These are phyloP conservation scores for Citrus reticulata DNA, from an alignment of 345 rosid genomes.

Conservation along the genomic window DNA sequence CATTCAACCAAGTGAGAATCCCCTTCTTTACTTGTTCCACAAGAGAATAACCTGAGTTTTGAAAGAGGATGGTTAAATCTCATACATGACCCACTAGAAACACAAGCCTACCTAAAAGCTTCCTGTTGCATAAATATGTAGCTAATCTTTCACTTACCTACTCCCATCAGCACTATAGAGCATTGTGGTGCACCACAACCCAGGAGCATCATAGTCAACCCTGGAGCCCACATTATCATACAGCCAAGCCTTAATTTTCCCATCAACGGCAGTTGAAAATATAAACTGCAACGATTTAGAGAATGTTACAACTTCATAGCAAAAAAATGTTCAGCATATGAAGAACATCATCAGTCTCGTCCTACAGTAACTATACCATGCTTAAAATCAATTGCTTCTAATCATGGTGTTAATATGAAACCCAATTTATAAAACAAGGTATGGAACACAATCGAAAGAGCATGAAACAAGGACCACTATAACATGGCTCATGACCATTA, in stretches of 20 bases:
- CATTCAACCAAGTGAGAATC: conserved; percentile 75
- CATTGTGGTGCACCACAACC: conserved; percentile 82
- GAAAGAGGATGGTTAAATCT: conserved; percentile 4
- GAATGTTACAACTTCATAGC: background rate
- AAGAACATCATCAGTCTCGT: background rate
- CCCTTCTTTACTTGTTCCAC: conserved; percentile 84
- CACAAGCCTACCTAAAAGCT: background rate
- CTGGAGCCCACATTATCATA: conserved; percentile 77
- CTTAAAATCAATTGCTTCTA: background rate
- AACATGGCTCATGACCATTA: background rate
- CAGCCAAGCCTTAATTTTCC: conserved; percentile 94
- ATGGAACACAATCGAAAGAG: background rate
- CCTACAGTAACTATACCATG: background rate
- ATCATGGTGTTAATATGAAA: background rate
- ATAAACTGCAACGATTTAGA: conserved; percentile 50
- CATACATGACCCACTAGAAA: background rate
- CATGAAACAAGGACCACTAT: background rate
- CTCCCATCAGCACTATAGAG: conserved; percentile 87
- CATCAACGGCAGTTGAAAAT: conserved; percentile 85
- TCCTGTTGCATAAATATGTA: background rate
- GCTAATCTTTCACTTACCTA: conserved; percentile 41
- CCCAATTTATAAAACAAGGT: background rate
- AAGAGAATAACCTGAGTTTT: conserved; percentile 54
- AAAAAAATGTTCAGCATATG: background rate
- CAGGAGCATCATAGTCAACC: conserved; percentile 91